phyloP scores from a whole-genome alignment of 441 rosid genomes.

The Manihot esculenta region DNA sequence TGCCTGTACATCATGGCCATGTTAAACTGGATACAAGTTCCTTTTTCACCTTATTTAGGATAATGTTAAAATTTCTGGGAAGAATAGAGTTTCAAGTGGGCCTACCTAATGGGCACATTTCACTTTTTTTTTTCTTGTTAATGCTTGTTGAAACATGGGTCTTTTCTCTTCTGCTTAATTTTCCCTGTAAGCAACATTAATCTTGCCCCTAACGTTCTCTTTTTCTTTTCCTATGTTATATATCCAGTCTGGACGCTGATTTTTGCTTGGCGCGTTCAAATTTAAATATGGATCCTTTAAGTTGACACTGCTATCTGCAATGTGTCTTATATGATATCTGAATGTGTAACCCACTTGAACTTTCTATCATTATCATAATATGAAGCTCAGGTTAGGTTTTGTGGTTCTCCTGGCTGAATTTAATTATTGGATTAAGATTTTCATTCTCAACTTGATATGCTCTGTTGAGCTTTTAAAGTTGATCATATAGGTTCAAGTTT shows the following conservation, averaged over 20 bases:
- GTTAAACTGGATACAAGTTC: too few species aligned
- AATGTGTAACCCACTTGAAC: background rate
- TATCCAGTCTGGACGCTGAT: background rate
- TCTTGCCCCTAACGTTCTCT: background rate
- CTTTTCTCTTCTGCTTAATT: background rate
- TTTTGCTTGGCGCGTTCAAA: background rate
- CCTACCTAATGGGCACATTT: background rate
- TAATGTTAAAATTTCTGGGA: too few species aligned
- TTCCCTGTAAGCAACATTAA: background rate
- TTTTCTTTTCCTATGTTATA: background rate
- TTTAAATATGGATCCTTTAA: background rate
- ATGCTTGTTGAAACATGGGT: background rate
- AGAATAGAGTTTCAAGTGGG: too few species aligned
- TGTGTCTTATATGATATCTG: background rate
- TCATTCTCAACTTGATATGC: slow-evolving; percentile 1
- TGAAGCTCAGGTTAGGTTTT: slow-evolving; percentile 3
- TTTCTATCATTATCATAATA: background rate
- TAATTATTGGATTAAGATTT: background rate
- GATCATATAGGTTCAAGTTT: background rate
- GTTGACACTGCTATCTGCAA: background rate
- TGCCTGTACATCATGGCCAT: background rate
- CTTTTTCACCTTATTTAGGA: too few species aligned
- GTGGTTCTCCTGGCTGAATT: background rate
- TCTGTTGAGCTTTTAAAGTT: background rate
- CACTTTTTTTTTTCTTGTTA: background rate